Conservation (phyloP, 1,139 yeast species). For the Yamadazyma triangularis region DNA sequence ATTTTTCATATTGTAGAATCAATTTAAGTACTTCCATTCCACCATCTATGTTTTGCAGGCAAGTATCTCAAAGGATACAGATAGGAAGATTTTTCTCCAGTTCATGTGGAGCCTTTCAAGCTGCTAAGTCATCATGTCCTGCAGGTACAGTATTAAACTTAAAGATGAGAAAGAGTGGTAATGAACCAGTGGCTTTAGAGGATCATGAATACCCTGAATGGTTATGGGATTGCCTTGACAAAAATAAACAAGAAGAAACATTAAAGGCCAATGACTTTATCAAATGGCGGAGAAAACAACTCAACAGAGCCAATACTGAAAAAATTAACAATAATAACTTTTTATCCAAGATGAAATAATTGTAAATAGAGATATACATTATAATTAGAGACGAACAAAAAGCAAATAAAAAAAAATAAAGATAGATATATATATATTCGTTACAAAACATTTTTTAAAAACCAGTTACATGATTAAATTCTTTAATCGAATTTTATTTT, state of each 20-base stretch:
- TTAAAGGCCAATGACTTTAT: constrained; percentile 57
- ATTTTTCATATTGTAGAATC: no score
- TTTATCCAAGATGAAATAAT: constrained; percentile 42
- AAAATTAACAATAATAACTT: constrained; percentile 78
- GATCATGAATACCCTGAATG: constrained; percentile 91
- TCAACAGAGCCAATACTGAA: constrained; percentile 62
- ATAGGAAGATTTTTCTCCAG: no score
- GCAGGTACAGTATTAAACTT: constrained; percentile 83
- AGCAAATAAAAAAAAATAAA: no score
- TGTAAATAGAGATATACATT: not conserved
- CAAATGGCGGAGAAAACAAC: constrained; percentile 62
- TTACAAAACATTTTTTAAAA: no score
- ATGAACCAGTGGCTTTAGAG: constrained; percentile 85
- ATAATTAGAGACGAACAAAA: no score
- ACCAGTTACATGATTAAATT: no score
- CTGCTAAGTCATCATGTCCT: constrained; percentile 38
- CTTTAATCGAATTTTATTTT: no score
- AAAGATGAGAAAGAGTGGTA: constrained; percentile 71
- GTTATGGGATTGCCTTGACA: constrained; percentile 85
- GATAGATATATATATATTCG: no score
- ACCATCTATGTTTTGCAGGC: no score
- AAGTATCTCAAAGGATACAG: no score
- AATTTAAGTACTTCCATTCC: no score
- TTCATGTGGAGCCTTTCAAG: no score
- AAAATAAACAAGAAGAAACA: constrained; percentile 47